Conservation (phyloP, 176 grass and related monocot species). For the Aegilops tauschii region DNA sequence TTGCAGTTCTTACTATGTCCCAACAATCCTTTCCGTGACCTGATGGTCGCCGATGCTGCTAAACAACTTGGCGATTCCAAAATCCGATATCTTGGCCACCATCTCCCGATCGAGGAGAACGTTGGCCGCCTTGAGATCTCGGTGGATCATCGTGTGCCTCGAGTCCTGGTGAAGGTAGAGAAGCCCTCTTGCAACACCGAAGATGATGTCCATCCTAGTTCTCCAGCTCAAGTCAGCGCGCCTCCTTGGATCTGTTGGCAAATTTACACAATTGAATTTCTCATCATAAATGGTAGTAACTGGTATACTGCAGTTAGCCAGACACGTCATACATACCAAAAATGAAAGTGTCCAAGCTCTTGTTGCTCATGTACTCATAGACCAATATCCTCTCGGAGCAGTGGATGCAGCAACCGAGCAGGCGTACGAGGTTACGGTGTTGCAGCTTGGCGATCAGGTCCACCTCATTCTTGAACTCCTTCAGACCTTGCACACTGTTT, state of each 20-base stretch:
- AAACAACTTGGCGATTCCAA: constrained; percentile 51
- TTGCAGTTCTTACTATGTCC: constrained; percentile 46
- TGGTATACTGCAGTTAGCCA: not conserved
- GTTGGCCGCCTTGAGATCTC: constrained; percentile 64
- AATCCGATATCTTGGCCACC: constrained; percentile 77
- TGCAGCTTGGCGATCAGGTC: constrained; percentile 58
- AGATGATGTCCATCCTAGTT: constrained; percentile 55
- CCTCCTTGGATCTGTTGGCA: constrained; percentile 29
- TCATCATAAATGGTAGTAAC: not conserved
- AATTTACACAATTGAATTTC: not conserved
- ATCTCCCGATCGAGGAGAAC: constrained; percentile 61
- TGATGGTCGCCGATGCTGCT: not conserved
- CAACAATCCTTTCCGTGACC: constrained; percentile 39
- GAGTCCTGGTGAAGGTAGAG: constrained; percentile 72
- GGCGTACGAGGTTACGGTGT: constrained; percentile 64
- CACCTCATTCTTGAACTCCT: constrained; percentile 80
- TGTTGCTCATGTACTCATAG: constrained; percentile 73
- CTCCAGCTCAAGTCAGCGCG: constrained; percentile 30
- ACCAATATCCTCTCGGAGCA: constrained; percentile 39
- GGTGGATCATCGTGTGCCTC: constrained; percentile 54
- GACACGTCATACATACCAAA: constrained; percentile 15
- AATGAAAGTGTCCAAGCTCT: constrained; percentile 63
- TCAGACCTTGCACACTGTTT: constrained; percentile 30
- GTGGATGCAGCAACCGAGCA: constrained; percentile 62
- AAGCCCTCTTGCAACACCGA: constrained; percentile 50